phyloP scores from a whole-genome alignment of 345 rosid genomes.

The Nephelium lappaceum region DNA sequence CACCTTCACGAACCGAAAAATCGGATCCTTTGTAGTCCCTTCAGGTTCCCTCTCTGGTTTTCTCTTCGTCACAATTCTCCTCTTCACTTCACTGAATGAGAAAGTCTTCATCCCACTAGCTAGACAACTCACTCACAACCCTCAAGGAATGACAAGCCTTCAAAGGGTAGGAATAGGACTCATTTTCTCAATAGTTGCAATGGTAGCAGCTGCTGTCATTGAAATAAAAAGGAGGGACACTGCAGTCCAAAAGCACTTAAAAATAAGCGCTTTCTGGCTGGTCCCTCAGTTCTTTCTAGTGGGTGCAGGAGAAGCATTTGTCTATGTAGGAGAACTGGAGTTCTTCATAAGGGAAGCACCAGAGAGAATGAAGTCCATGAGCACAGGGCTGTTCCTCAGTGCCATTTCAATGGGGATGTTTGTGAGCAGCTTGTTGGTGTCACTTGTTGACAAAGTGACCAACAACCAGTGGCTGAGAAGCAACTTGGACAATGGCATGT shows the following conservation, averaged over 20 bases:
- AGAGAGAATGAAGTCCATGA: slow-evolving; percentile 91
- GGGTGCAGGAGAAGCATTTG: slow-evolving; percentile 95
- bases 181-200: slow-evolving; percentile 59
- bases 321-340: slow-evolving; percentile 90
- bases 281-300: slow-evolving; percentile 80
- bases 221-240: slow-evolving; percentile 61
- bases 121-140: slow-evolving; percentile 50
- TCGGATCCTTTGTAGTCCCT: slow-evolving; percentile 63
- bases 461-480: slow-evolving; percentile 66
- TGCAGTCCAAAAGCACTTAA: slow-evolving; percentile 25
- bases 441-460: slow-evolving; percentile 63
- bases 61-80: slow-evolving; percentile 69
- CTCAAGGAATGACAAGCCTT: slow-evolving; percentile 86
- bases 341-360: slow-evolving; percentile 92
- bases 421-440: slow-evolving; percentile 76
- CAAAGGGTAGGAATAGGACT: slow-evolving; percentile 85
- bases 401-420: slow-evolving; percentile 91
- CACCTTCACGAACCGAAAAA: slow-evolving; percentile 59
- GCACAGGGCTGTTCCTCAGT: slow-evolving; percentile 87
- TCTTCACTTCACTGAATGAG: slow-evolving; percentile 85
- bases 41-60: slow-evolving; percentile 69
- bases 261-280: slow-evolving; percentile 78
- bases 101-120: slow-evolving; percentile 67
- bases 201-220: slow-evolving; percentile 63
- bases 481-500: slow-evolving; percentile 57